Evolutionary conservation across 441 rosid genomes (phyloP).

Genomic region (Pelargonium myrrhifolium): DNA sequence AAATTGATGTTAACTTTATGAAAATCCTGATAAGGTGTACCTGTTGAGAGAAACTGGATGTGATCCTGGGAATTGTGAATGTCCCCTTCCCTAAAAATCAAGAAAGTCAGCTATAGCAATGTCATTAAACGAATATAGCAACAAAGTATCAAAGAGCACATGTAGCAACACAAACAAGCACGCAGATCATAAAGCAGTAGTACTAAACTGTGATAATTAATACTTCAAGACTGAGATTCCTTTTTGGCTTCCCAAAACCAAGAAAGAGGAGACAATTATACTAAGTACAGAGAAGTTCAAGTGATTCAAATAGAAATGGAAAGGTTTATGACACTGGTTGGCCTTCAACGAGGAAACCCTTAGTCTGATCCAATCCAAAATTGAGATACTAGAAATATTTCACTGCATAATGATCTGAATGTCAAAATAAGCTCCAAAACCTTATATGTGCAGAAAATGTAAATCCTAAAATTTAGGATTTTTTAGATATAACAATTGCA

Average conservation of each 20-base stretch:
- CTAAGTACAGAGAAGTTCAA: neutral
- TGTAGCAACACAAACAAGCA: neutral
- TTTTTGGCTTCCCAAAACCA: conserved; percentile 1
- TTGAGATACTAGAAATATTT: neutral
- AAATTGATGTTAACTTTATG: neutral
- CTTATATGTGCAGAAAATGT: neutral
- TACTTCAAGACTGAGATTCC: neutral
- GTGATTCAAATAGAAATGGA: neutral
- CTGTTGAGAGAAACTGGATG: conserved; percentile 98
- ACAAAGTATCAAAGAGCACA: neutral
- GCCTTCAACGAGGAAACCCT: neutral
- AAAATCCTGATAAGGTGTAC: conserved; percentile 28
- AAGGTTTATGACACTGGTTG: neutral
- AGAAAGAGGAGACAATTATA: neutral
- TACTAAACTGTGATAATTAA: neutral
- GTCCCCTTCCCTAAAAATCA: conserved; percentile 64
- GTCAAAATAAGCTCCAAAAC: neutral
- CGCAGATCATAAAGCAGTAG: neutral
- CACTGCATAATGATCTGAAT: neutral
- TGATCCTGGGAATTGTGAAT: conserved; percentile 86
- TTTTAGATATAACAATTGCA: neutral
- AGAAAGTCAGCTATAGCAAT: conserved; percentile 3
- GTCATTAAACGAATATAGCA: neutral
- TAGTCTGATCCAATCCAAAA: conserved; percentile 1
- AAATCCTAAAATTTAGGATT: conserved; percentile 2